Evolutionary conservation across 2,329 filamentous ascomycete species (phyloP).

Genomic region (Claviceps africana): DNA sequence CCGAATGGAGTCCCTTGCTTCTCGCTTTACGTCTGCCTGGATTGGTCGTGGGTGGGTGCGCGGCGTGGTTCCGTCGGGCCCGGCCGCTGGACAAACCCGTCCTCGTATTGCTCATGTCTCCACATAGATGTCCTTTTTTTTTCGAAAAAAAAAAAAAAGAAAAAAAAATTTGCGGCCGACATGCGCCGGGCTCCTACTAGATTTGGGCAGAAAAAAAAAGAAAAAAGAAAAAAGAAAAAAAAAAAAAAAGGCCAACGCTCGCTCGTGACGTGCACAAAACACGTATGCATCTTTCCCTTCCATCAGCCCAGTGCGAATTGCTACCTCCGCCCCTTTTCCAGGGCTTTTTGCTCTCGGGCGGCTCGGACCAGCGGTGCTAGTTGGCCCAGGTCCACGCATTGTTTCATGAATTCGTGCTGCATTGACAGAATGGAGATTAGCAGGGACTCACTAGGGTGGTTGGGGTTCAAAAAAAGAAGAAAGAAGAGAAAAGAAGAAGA

Average conservation of each 20-base stretch:
- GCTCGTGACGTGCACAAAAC: conserved; percentile 3
- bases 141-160: too few species aligned
- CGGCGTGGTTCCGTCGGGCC: too few species aligned
- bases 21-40: too few species aligned
- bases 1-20: too few species aligned
- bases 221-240: too few species aligned
- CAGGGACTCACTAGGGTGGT: background rate
- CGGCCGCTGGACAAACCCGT: too few species aligned
- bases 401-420: conserved; percentile 69
- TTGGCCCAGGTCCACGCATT: conserved; percentile 59
- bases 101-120: too few species aligned
- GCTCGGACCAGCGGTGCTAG: conserved; percentile 78
- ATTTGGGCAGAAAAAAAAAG: too few species aligned
- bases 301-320: conserved; percentile 6
- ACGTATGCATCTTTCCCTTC: background rate
- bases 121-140: too few species aligned
- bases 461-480: too few species aligned
- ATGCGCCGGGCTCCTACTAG: background rate
- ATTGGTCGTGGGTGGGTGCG: too few species aligned
- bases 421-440: background rate
- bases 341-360: conserved; percentile 69
- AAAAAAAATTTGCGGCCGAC: background rate
- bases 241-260: conserved; percentile 4
- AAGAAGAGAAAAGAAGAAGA: too few species aligned
- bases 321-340: conserved; percentile 63